phyloP scores from a whole-genome alignment of 805 yeast genomes.

The Nematodospora valgi region DNA sequence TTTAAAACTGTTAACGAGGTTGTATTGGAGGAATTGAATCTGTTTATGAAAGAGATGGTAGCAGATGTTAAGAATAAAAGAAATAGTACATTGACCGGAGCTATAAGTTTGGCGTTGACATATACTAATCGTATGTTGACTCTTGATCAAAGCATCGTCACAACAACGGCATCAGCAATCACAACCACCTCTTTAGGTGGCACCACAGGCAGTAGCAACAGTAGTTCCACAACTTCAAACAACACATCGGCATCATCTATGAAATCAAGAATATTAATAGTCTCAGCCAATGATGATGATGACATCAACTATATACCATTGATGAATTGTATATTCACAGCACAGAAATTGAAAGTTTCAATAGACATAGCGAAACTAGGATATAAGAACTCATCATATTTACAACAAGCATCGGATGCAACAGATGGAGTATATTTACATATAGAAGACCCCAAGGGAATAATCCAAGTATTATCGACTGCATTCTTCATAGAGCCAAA shows the following conservation, averaged over 20 bases:
- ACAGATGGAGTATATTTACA: conserved; percentile 84
- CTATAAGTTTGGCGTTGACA: conserved; percentile 77
- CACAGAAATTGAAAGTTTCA: conserved; percentile 86
- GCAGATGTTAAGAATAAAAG: conserved; percentile 25
- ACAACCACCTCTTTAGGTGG: conserved; percentile 17
- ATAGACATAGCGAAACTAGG: conserved; percentile 87
- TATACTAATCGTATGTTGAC: conserved; percentile 68
- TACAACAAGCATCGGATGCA: conserved; percentile 95
- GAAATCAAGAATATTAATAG: conserved; percentile 43
- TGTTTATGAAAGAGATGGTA: conserved; percentile 16
- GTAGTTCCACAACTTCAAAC: conserved; percentile 5
- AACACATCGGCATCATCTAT: conserved; percentile 16
- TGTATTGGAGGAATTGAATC: conserved; percentile 56
- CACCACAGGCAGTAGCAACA: conserved; percentile 23
- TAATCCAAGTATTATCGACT: conserved; percentile 76
- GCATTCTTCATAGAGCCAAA: conserved; percentile 87
- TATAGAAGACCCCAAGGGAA: conserved; percentile 65
- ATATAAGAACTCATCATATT: conserved; percentile 55
- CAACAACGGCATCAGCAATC: conserved; percentile 43
- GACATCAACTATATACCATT: conserved; percentile 84
- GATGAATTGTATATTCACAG: conserved; percentile 95
- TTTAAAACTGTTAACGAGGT: conserved; percentile 76
- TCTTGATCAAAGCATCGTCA: conserved; percentile 43
- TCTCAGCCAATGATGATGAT: conserved; percentile 72
- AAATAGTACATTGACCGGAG: conserved; percentile 55